A percentile compares a stretch with the other conserved stretches of the same genome.
phyloP scores from a whole-genome alignment of 1,139 yeast genomes.

The Hanseniaspora gamundiae region DNA sequence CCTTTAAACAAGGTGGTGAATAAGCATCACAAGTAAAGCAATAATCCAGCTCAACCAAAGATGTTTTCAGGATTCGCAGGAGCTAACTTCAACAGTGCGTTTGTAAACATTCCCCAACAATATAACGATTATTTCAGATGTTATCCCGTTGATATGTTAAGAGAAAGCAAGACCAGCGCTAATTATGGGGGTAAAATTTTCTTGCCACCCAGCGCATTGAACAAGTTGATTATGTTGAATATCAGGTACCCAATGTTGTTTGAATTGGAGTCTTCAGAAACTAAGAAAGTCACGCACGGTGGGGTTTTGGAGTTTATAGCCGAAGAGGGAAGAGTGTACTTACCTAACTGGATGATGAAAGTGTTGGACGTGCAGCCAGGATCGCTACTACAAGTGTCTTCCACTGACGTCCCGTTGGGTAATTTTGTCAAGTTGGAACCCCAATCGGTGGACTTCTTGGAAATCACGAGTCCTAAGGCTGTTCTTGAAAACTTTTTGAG shows the following conservation, averaged over 20 bases:
- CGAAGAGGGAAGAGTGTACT: constrained; percentile 89
- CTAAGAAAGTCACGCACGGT: constrained; percentile 54
- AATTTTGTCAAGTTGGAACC: constrained; percentile 89
- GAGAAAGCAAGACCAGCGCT: constrained; percentile 63
- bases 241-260: constrained; percentile 95
- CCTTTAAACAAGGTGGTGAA: neutral
- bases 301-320: constrained; percentile 96
- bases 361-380: constrained; percentile 70
- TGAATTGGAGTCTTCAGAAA: constrained; percentile 59
- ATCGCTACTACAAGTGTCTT: constrained; percentile 57
- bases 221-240: constrained; percentile 75
- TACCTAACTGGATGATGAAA: constrained; percentile 96
- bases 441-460: constrained; percentile 84
- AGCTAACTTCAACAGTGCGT: constrained; percentile 13
- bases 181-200: constrained; percentile 96
- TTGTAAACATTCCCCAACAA: constrained; percentile 27
- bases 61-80: constrained; percentile 29
- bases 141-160: constrained; percentile 84
- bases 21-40: neutral
- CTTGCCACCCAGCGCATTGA: constrained; percentile 85
- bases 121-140: constrained; percentile 82
- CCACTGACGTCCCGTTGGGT: constrained; percentile 77
- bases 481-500: constrained; percentile 86
- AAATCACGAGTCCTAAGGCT: constrained; percentile 91
- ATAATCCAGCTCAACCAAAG: constrained; percentile 9